These are phyloP conservation scores for Musa schizocarpa DNA, from an alignment of 176 grass and related monocot genomes.

Conservation along the genomic window DNA sequence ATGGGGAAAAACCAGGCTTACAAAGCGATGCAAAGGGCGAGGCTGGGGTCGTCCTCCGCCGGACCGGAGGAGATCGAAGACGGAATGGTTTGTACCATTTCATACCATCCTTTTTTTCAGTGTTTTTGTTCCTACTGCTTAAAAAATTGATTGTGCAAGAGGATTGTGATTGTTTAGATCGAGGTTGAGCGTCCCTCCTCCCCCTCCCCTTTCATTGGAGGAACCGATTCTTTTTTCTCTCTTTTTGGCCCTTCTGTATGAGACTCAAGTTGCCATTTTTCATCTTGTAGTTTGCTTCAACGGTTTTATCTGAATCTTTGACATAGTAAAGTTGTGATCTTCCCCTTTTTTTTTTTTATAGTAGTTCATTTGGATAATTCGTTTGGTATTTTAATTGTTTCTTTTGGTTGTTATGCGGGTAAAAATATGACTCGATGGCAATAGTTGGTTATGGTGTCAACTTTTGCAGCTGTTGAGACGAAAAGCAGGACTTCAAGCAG, in stretches of 20 bases:
- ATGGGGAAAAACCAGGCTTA: constrained; percentile 99
- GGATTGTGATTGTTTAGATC: neutral
- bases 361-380: neutral
- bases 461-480: neutral
- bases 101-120: constrained; percentile 24
- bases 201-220: neutral
- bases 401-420: neutral
- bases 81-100: constrained; percentile 99
- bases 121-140: neutral
- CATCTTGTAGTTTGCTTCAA: neutral
- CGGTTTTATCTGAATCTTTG: neutral
- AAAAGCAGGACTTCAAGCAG: no score
- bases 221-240: neutral
- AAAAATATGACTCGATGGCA: neutral
- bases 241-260: neutral
- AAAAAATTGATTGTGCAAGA: constrained; percentile 3
- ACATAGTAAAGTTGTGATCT: neutral
- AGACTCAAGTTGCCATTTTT: neutral
- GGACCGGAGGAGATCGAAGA: constrained; percentile 65
- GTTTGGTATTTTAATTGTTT: neutral
- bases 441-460: neutral
- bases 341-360: neutral
- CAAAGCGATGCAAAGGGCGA: constrained; percentile 95
- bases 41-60: constrained; percentile 73
- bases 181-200: neutral